Evolutionary conservation across 2,329 filamentous ascomycete species (phyloP).

Genomic region (Monilinia fructigena): DNA sequence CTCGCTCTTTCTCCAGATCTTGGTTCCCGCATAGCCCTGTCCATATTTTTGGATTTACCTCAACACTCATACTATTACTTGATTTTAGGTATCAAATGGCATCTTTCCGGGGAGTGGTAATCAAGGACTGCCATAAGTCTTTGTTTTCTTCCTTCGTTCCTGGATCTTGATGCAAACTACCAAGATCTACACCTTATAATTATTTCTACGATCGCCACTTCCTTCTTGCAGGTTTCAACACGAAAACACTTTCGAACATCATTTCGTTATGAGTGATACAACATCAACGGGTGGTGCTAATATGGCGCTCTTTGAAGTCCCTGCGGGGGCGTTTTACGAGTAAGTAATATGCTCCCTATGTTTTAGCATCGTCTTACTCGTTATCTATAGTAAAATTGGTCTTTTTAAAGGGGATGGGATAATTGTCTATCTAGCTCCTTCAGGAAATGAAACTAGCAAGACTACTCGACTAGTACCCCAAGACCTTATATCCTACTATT

Average conservation of each 20-base stretch:
- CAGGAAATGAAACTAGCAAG: too few species aligned
- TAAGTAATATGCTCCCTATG: not conserved
- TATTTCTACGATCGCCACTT: too few species aligned
- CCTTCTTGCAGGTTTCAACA: not conserved
- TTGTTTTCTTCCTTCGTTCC: not conserved
- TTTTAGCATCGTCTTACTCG: not conserved
- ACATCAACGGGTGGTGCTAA: not conserved
- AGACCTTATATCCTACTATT: not conserved
- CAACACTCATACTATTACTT: not conserved
- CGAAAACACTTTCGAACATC: not conserved
- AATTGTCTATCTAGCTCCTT: not conserved
- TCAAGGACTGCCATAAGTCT: not conserved
- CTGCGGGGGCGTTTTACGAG: not conserved
- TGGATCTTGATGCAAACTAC: not conserved
- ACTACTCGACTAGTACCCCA: not conserved
- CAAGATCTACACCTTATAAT: not conserved
- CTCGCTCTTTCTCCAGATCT: not conserved
- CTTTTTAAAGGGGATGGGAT: not conserved
- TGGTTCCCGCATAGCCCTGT: not conserved
- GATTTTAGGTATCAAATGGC: not conserved
- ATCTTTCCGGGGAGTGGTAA: not conserved
- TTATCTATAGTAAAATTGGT: not conserved
- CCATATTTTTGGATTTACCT: not conserved
- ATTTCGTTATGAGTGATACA: not conserved
- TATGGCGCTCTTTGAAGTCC: not conserved